A percentile compares a stretch with the other conserved stretches of the same genome.
Evolutionary conservation across 257 asterid species (phyloP).

Genomic region (Salvia miltiorrhiza): DNA sequence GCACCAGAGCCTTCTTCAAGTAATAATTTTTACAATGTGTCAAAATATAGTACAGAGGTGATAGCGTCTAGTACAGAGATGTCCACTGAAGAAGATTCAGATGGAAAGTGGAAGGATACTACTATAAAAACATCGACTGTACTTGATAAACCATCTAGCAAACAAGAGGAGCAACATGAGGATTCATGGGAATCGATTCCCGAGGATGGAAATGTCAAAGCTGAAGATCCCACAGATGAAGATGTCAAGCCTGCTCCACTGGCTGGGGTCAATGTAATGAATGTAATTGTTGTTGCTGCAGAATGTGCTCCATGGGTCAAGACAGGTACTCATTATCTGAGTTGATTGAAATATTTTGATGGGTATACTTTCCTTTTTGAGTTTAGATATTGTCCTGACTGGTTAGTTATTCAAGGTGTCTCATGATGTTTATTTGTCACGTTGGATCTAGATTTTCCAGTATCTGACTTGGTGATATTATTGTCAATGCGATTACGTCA

Average conservation of each 20-base stretch:
- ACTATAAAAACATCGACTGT: conserved; percentile 20
- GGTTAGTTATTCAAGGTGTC: too few relatives aligned
- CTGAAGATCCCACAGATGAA: conserved; percentile 39
- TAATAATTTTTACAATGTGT: conserved; percentile 13
- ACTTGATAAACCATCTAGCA: conserved; percentile 32
- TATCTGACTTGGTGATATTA: too few relatives aligned
- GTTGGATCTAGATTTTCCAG: too few relatives aligned
- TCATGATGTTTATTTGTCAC: too few relatives aligned
- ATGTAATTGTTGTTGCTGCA: conserved; percentile 71
- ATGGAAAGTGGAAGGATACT: conserved; percentile 14
- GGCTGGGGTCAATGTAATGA: conserved; percentile 90
- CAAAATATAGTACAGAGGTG: conserved; percentile 15
- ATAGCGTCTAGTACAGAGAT: conserved; percentile 18
- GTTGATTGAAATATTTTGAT: conserved; percentile 4
- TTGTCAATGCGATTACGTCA: too few relatives aligned
- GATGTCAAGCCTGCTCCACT: conserved; percentile 74
- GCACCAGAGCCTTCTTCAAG: conserved; percentile 24
- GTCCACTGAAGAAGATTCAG: conserved; percentile 27
- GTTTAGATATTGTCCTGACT: too few relatives aligned
- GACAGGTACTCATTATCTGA: conserved; percentile 57
- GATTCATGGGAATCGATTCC: conserved; percentile 33
- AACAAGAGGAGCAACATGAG: conserved; percentile 30
- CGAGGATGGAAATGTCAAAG: conserved; percentile 26
- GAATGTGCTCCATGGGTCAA: conserved; percentile 97
- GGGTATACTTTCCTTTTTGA: not conserved